Evolutionary conservation across 2,329 filamentous ascomycete genomes (phyloP).

Genomic region (Sclerotinia borealis): DNA sequence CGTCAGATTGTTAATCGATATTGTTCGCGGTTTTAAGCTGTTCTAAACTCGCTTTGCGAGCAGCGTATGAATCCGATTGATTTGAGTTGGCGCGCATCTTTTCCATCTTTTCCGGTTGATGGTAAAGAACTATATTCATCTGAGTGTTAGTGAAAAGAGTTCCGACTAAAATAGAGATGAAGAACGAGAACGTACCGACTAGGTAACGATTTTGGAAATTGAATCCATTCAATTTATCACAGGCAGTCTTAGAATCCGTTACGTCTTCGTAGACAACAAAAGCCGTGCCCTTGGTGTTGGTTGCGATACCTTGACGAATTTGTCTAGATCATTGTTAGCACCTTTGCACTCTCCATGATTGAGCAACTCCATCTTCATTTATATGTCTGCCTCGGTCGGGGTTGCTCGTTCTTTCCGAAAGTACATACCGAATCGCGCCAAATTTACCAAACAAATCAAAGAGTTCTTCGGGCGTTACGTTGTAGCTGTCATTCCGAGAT

Average conservation of each 20-base stretch:
- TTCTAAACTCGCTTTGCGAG: constrained; percentile 95
- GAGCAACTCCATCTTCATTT: neutral
- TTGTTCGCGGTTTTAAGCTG: constrained; percentile 96
- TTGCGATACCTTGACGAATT: constrained; percentile 96
- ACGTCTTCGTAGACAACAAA: constrained; percentile 99
- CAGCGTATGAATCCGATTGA: constrained; percentile 74
- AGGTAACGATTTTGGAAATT: constrained; percentile 99
- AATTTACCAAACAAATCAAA: constrained; percentile 99
- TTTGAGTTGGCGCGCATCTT: constrained; percentile 53
- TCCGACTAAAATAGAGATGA: neutral
- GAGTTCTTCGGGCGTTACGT: constrained; percentile 95
- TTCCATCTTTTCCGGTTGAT: constrained; percentile 75
- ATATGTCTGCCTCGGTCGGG: neutral
- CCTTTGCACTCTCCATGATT: constrained; percentile 2
- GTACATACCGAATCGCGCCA: constrained; percentile 82
- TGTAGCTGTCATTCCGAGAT: constrained; percentile 62
- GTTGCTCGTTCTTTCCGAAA: neutral
- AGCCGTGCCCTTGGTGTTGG: constrained; percentile 95
- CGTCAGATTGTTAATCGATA: constrained; percentile 90
- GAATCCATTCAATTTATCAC: constrained; percentile 99
- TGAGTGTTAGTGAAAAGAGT: constrained; percentile 11
- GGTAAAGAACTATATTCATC: constrained; percentile 57
- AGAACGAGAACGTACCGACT: constrained; percentile 62
- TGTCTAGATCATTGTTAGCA: constrained; percentile 52
- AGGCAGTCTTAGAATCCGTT: constrained; percentile 96